Conservation (phyloP, 345 rosid species). For the Xanthoceras sorbifolium region DNA sequence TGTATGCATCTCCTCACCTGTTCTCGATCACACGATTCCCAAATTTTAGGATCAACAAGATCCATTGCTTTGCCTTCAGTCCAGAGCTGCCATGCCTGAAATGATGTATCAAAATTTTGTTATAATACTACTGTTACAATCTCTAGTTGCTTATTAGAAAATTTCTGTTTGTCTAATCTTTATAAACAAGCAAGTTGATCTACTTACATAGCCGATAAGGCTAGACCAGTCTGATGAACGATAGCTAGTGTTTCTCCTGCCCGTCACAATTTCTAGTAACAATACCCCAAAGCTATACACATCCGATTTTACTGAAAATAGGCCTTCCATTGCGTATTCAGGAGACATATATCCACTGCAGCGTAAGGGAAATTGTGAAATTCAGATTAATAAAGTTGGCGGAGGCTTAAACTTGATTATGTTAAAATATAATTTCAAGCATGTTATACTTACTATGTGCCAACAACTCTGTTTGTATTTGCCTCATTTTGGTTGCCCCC, state of each 20-base stretch:
- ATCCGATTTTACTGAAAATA: slow-evolving; percentile 68
- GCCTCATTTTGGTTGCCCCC: slow-evolving; percentile 55
- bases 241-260: slow-evolving; percentile 56
- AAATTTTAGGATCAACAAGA: slow-evolving; percentile 55
- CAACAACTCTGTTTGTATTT: slow-evolving; percentile 60
- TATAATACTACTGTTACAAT: too few species aligned
- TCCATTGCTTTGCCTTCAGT: slow-evolving; percentile 60
- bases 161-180: not conserved
- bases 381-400: not conserved
- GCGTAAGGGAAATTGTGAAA: not conserved
- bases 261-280: slow-evolving; percentile 59
- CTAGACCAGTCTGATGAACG: slow-evolving; percentile 38
- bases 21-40: slow-evolving; percentile 34
- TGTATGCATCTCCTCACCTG: slow-evolving; percentile 73
- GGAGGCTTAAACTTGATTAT: not conserved
- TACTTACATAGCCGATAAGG: slow-evolving; percentile 60
- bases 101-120: slow-evolving; percentile 3
- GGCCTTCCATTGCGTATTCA: slow-evolving; percentile 79
- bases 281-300: slow-evolving; percentile 77
- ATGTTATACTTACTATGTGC: slow-evolving; percentile 54
- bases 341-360: slow-evolving; percentile 79
- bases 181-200: not conserved
- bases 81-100: slow-evolving; percentile 84
- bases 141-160: not conserved
- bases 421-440: not conserved